Base-by-base conservation (phyloP, 1,139 yeast species). In the Scheffersomyces illinoinensis region DNA sequence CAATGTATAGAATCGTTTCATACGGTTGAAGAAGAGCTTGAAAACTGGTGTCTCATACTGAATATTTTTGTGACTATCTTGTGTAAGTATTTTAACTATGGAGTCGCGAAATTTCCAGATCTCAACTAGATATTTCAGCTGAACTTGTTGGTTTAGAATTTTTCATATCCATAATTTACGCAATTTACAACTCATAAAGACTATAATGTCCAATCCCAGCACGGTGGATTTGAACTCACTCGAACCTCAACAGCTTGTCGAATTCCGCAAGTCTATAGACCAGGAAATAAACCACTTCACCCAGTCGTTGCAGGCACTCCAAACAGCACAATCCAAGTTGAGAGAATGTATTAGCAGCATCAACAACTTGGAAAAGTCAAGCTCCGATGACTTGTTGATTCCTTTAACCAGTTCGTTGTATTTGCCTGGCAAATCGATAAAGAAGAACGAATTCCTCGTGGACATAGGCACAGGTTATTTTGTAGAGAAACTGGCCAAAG, bases 401-500 rank as follows among this genome's bases (percentile, higher is more conserved):
- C 99, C 99, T 6, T 80, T 96, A 64, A 92, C 98, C 0, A 84
- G 93, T 52, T 91, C 97, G 0, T 78, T 95, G 53, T 95, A 96
- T 67, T 90, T 95, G 33, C 97, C 97, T 1, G 99, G 99, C 2
- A 84, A 80, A 61, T 82, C 85, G 58, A 81, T 82, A 54, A 85
- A 88, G 62, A 84, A 84, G 53, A 84, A 88, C 62, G 86, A 83
- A 59, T 95, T 89, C 67, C 81, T 95, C 75, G 97, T 96, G 19
- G 99, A 95, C 71, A 89, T 95, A 52, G 99, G 99, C 47, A 95
- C 99, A 0, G 98, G 98, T 2, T 95, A 95, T 73, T 95, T 85
- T 71, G 96, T 93, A 43, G 97, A 92, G 67, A 96, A 95, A 75
- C 75, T 75, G 59, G 84, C 86, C 0, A 78, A 76, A 6, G 93